A percentile compares a stretch with the other conserved stretches of the same genome.
Evolutionary conservation across 2,329 filamentous ascomycete genomes (phyloP).

Genomic region (Pyricularia sp.): DNA sequence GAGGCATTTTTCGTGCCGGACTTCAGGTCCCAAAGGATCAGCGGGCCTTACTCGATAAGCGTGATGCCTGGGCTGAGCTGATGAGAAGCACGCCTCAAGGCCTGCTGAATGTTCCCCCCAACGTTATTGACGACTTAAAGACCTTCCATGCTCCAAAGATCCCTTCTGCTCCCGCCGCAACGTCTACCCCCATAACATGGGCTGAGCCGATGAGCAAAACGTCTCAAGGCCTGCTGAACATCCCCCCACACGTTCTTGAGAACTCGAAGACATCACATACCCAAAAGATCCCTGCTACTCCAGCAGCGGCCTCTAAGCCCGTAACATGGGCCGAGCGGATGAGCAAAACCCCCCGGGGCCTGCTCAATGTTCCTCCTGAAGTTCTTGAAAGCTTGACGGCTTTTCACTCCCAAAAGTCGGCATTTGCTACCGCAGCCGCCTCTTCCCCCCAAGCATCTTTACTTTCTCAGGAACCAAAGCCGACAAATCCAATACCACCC

Average conservation of each 20-base stretch:
- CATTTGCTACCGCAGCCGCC: neutral
- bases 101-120: slow-evolving; percentile 19
- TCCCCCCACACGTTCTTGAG: neutral
- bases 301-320: neutral
- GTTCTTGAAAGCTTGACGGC: neutral
- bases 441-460: neutral
- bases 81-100: slow-evolving; percentile 13
- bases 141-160: slow-evolving; percentile 6
- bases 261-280: neutral
- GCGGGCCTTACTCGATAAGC: slow-evolving; percentile 19
- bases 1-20: slow-evolving; percentile 13
- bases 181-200: neutral
- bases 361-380: neutral
- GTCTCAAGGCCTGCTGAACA: neutral
- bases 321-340: neutral
- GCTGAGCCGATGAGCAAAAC: neutral
- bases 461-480: neutral
- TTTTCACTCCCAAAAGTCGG: neutral
- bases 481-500: neutral
- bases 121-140: slow-evolving; percentile 20
- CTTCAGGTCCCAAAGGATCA: slow-evolving; percentile 26
- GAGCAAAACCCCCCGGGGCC: neutral
- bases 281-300: neutral
- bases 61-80: slow-evolving; percentile 23
- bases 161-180: neutral